These are phyloP conservation scores for Paracamarosporium sp. DNA, from an alignment of 2,329 filamentous ascomycete species.

Conservation along the genomic window DNA sequence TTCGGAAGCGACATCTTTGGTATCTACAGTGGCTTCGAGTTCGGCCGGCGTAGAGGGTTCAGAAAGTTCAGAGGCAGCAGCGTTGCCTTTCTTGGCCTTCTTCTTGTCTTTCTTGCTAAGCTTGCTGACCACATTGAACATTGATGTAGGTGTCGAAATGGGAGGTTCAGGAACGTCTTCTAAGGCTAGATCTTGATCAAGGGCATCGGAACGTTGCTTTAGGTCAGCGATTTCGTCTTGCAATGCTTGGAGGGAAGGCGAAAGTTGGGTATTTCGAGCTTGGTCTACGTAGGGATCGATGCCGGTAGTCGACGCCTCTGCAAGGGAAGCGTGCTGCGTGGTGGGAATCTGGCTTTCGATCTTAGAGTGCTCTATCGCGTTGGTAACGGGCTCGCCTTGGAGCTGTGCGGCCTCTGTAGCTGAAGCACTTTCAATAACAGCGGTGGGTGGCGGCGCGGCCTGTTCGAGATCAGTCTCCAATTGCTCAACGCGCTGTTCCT, in stretches of 20 bases:
- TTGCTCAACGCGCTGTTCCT: not conserved
- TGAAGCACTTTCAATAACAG: not conserved
- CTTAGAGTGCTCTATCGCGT: constrained; percentile 11
- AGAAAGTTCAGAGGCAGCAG: constrained; percentile 20
- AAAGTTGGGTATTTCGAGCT: constrained; percentile 15
- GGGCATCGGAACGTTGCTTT: constrained; percentile 33
- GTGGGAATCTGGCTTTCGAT: not conserved
- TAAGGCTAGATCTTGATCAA: constrained; percentile 25
- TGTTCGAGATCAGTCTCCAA: not conserved
- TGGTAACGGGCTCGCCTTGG: not conserved
- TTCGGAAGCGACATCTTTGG: constrained; percentile 24
- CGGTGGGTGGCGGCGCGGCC: not conserved
- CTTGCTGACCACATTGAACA: constrained; percentile 35
- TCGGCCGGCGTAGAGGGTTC: constrained; percentile 32
- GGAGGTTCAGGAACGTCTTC: constrained; percentile 16
- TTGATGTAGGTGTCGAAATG: constrained; percentile 21
- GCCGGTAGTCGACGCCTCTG: not conserved
- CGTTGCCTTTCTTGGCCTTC: constrained; percentile 29
- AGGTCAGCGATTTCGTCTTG: constrained; percentile 36
- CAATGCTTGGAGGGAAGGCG: constrained; percentile 31
- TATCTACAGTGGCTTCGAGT: constrained; percentile 25
- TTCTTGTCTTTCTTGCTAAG: constrained; percentile 40
- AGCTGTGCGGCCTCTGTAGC: not conserved
- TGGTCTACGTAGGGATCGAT: not conserved
- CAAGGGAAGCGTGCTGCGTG: not conserved